A percentile compares a stretch with the other conserved stretches of the same genome.
phyloP scores from a whole-genome alignment of 2,329 filamentous ascomycete genomes.

The Exophiala spinifera region DNA sequence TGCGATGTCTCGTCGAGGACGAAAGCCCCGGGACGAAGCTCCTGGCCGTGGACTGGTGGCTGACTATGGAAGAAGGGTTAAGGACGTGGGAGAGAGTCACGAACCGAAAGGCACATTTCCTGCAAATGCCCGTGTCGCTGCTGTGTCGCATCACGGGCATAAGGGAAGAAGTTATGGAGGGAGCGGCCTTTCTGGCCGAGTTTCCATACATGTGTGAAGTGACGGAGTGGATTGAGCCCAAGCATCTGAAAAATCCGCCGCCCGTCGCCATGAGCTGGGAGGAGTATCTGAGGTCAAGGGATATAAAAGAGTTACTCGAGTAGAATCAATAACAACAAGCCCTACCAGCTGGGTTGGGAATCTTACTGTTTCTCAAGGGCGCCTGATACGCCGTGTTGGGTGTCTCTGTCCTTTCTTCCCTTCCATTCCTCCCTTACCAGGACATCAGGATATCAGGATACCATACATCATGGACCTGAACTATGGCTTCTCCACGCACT shows the following conservation, averaged over 20 bases:
- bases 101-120: not conserved
- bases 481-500: slow-evolving; percentile 58
- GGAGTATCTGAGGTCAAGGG: slow-evolving; percentile 10
- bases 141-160: slow-evolving; percentile 9
- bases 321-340: no score
- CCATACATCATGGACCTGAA: slow-evolving; percentile 16
- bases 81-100: slow-evolving; percentile 10
- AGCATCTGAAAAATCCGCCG: slow-evolving; percentile 6
- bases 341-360: no score
- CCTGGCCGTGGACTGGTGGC: slow-evolving; percentile 14
- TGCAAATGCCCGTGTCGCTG: slow-evolving; percentile 4
- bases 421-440: no score
- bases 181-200: slow-evolving; percentile 6
- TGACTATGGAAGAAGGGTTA: slow-evolving; percentile 9
- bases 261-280: slow-evolving; percentile 5
- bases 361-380: no score
- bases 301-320: slow-evolving; percentile 4
- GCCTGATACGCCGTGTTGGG: no score
- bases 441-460: no score
- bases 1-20: slow-evolving; percentile 13
- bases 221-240: slow-evolving; percentile 11
- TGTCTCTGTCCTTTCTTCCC: no score
- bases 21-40: slow-evolving; percentile 9
- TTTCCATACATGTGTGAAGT: slow-evolving; percentile 16
- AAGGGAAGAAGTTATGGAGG: slow-evolving; percentile 11